These are phyloP conservation scores for Wickerhamomyces chaumierensis DNA, from an alignment of 805 yeast species.

Conservation along the genomic window DNA sequence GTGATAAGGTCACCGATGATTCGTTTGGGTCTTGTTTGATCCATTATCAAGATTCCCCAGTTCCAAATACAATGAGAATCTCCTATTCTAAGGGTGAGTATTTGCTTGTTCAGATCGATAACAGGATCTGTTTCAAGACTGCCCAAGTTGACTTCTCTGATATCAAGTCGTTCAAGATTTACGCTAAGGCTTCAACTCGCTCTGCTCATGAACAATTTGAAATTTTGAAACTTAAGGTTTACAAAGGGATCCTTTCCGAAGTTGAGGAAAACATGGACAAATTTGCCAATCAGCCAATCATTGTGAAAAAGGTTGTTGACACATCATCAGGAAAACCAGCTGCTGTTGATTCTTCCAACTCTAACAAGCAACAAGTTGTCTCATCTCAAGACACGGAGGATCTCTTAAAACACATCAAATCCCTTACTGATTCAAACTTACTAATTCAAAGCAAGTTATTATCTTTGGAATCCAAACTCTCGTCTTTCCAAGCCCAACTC, in stretches of 20 bases:
- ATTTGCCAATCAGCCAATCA: constrained; percentile 32
- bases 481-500: too few relatives aligned
- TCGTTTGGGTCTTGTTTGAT: constrained; percentile 47
- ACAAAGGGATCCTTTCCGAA: constrained; percentile 40
- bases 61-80: constrained; percentile 59
- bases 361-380: too few relatives aligned
- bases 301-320: constrained; percentile 28
- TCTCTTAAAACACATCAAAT: too few relatives aligned
- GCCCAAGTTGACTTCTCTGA: constrained; percentile 36
- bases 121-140: constrained; percentile 59
- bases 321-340: background rate
- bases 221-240: constrained; percentile 45
- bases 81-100: constrained; percentile 37
- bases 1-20: constrained; percentile 17
- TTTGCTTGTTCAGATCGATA: constrained; percentile 61
- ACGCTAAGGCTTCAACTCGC: constrained; percentile 43
- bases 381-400: too few relatives aligned
- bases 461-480: too few relatives aligned
- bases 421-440: too few relatives aligned
- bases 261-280: constrained; percentile 47
- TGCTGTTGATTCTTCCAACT: background rate
- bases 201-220: constrained; percentile 53
- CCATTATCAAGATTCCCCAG: constrained; percentile 53
- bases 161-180: constrained; percentile 17
- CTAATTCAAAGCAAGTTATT: too few relatives aligned